These are phyloP conservation scores for Cadophora sp. DNA, from an alignment of 2,329 filamentous ascomycete species.

Conservation along the genomic window DNA sequence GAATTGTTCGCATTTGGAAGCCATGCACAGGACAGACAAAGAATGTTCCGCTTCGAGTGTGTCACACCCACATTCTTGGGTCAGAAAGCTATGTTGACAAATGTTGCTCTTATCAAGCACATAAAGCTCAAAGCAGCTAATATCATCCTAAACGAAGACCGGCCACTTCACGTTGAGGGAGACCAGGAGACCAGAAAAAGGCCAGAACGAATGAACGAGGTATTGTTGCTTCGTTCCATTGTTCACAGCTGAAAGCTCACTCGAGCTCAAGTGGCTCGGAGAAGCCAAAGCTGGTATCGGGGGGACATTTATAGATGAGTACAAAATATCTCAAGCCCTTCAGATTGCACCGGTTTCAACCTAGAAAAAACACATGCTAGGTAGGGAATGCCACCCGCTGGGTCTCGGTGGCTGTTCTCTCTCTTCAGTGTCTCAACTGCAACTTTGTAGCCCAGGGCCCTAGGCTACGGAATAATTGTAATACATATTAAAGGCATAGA, in stretches of 20 bases:
- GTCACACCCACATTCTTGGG: neutral
- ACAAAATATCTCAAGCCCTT: no score
- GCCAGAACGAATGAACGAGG: conserved; percentile 6
- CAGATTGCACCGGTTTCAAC: no score
- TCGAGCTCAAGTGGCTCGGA: no score
- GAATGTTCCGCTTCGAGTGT: neutral
- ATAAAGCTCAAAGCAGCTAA: neutral
- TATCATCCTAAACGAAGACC: neutral
- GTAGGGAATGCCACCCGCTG: no score
- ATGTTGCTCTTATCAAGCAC: neutral
- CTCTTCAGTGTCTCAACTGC: no score
- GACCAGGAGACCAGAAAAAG: neutral
- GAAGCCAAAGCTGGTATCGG: no score
- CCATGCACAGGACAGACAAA: neutral
- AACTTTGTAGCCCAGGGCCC: no score
- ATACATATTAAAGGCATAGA: neutral
- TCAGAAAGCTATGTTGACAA: neutral
- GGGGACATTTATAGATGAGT: no score
- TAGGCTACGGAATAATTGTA: neutral
- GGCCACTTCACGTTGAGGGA: conserved; percentile 7
- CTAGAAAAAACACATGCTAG: no score
- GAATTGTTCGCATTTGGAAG: neutral
- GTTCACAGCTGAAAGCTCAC: no score
- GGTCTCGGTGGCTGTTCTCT: no score
- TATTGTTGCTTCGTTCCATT: no score